Evolutionary conservation across 306 rosid species (phyloP), one percentile per base, ranked within the genome.

Genomic region (Echinosophora koreensis): DNA sequence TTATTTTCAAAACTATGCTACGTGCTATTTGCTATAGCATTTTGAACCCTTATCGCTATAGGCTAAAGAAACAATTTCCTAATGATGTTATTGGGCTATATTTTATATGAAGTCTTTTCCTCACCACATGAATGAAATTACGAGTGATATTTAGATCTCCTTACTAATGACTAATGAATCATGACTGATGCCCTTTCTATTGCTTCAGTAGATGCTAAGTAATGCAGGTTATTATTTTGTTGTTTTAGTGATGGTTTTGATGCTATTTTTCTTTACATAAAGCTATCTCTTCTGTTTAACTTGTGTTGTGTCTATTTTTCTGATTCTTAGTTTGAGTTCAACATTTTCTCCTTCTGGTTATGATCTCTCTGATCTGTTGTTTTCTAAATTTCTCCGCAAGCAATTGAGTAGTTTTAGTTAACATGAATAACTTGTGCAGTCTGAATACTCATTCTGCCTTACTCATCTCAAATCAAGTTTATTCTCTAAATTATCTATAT

Each of bases 401-500:
- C 55, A 49, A 51, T 15, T n/a, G 9, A 15, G 7, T 51, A 51
- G 15, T 51, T 7, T 51, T 51, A n/a, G 27, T 16, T 51, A 51
- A 51, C 22, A 51, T 51, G 57, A 51, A 51, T 51, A 15, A 51
- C 4, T 15, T 49, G 16, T 49, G 55, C 55, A 14, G 18, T 14
- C 55, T 49, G 7, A 14, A 49, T 13, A 41, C 32, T 30, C 32
- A 30, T 30, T 30, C 32, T 0, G 32, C 32, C 32, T 30, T 30
- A 8, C 47, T 41, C 55, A 49, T 49, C 63, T 70, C 12, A 37
- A 69, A 54, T 17, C 68, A 62, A 62, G n/a, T 49, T 47, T 52
- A 8, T 78, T 78, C 63, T 56, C 37, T 3, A 69, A 60, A 32
- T 70, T 69, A 34, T 22, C 8, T 15, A 27, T 66, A 58, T 39